Percentiles rank a stretch among this genome's conserved stretches.
phyloP scores from a whole-genome alignment of 768 basidiomycete genomes.

The Roridomyces roridus region DNA sequence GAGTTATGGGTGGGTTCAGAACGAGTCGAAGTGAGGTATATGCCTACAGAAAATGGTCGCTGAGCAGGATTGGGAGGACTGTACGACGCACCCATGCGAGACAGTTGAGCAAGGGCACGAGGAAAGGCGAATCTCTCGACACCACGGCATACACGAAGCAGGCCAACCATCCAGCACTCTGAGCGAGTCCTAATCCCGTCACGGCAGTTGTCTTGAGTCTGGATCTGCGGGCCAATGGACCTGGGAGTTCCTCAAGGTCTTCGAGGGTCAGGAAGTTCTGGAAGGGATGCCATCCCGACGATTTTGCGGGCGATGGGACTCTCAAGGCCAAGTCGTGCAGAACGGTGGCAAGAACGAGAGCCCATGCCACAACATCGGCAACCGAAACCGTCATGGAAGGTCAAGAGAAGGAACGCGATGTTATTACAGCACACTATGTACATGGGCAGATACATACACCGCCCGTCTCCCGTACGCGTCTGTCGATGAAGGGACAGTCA shows the following conservation, averaged over 20 bases:
- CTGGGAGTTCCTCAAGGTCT: constrained; percentile 53
- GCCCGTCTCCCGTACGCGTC: neutral
- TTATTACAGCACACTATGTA: too few species aligned
- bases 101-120: constrained; percentile 38
- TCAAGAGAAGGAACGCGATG: neutral
- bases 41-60: constrained; percentile 36
- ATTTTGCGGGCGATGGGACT: constrained; percentile 34
- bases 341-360: constrained; percentile 36
- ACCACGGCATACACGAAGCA: constrained; percentile 43
- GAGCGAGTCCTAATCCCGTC: constrained; percentile 42
- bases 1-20: constrained; percentile 50
- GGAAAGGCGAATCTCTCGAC: constrained; percentile 27
- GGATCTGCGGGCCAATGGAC: constrained; percentile 31
- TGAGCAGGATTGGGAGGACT: constrained; percentile 7
- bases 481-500: constrained; percentile 7
- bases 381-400: neutral
- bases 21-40: constrained; percentile 49
- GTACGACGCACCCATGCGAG: constrained; percentile 56
- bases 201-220: constrained; percentile 41
- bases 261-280: constrained; percentile 56
- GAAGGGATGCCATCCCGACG: constrained; percentile 47
- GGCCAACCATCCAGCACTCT: constrained; percentile 50
- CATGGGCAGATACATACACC: too few species aligned
- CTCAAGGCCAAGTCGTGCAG: constrained; percentile 34
- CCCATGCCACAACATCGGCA: neutral